Conservation (phyloP, 768 basidiomycete genomes). For the Lactifluus volemus region DNA sequence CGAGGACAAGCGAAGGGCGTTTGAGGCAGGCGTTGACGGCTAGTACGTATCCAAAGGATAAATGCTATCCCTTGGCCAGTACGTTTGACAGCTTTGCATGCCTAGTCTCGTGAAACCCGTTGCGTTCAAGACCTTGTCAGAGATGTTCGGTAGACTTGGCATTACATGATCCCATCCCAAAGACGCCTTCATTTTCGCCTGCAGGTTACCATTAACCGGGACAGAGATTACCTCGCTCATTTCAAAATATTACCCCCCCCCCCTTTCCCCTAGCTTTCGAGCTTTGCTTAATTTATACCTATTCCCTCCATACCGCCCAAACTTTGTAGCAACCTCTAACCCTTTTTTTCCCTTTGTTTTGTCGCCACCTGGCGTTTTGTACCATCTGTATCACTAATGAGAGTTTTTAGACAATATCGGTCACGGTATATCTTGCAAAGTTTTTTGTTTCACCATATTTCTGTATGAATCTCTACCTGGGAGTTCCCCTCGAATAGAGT, state of each 20-base stretch:
- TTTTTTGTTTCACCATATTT: background rate
- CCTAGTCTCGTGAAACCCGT: constrained; percentile 88
- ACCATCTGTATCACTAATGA: constrained; percentile 5
- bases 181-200: background rate
- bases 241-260: no score
- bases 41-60: constrained; percentile 52
- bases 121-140: constrained; percentile 83
- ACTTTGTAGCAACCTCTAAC: constrained; percentile 3
- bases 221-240: background rate
- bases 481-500: no score
- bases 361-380: background rate
- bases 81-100: background rate
- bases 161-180: constrained; percentile 27
- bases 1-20: constrained; percentile 87
- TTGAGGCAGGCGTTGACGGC: constrained; percentile 90
- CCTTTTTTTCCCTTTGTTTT: background rate
- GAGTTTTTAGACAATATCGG: background rate
- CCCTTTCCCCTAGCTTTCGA: background rate
- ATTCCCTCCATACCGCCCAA: background rate
- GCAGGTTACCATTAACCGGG: background rate
- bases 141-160: constrained; percentile 71
- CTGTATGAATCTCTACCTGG: no score
- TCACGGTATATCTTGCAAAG: background rate
- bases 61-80: background rate
- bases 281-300: constrained; percentile 15